Conservation (phyloP, 805 yeast species). For the Metschnikowia lachancei region DNA sequence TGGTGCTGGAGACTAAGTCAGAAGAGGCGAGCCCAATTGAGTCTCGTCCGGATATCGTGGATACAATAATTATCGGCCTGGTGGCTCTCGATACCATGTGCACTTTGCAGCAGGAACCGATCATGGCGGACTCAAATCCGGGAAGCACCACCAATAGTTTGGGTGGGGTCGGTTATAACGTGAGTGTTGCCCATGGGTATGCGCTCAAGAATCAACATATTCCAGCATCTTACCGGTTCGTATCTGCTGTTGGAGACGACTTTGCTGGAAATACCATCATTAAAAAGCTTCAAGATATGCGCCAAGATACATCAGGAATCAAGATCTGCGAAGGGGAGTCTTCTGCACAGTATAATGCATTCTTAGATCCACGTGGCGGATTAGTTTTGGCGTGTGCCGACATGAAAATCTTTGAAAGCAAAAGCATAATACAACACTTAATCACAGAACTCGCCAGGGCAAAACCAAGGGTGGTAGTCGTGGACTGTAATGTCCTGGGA, state of each 20-base stretch:
- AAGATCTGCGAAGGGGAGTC: slow-evolving; percentile 18
- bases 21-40: no score
- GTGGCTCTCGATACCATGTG: slow-evolving; percentile 74
- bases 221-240: slow-evolving; percentile 33
- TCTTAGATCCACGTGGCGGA: slow-evolving; percentile 61
- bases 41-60: slow-evolving; percentile 13
- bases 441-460: slow-evolving; percentile 36
- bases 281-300: slow-evolving; percentile 23
- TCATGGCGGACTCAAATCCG: slow-evolving; percentile 67
- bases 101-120: slow-evolving; percentile 30
- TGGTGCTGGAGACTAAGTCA: no score
- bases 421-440: slow-evolving; percentile 39
- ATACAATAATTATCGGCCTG: slow-evolving; percentile 62
- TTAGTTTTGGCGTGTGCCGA: slow-evolving; percentile 79
- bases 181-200: slow-evolving; percentile 60
- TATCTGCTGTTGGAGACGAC: slow-evolving; percentile 65
- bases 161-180: slow-evolving; percentile 87
- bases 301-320: slow-evolving; percentile 42
- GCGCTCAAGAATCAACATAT: slow-evolving; percentile 11
- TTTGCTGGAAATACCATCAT: slow-evolving; percentile 45
- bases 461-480: slow-evolving; percentile 49
- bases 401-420: slow-evolving; percentile 63
- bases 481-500: slow-evolving; percentile 67
- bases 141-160: slow-evolving; percentile 54
- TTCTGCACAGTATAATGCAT: slow-evolving; percentile 74